Percentiles rank a stretch among this genome's conserved stretches.
phyloP scores from a whole-genome alignment of 2,329 filamentous ascomycete genomes.

The Corynespora cassiicola region DNA sequence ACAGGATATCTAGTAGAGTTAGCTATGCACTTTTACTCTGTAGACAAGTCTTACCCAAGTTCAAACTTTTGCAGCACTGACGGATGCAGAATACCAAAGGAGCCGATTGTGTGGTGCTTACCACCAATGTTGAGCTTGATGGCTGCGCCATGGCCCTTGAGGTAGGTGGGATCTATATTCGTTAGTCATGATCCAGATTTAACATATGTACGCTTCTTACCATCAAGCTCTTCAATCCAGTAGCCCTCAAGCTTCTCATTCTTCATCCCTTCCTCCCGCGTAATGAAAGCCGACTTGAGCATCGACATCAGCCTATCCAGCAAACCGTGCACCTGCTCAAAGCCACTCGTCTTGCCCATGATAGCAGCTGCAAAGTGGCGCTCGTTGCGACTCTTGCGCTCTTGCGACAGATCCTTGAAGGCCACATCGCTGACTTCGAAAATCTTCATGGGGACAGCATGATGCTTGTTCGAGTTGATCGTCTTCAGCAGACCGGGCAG shows the following conservation, averaged over 20 bases:
- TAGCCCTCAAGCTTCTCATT: conserved; percentile 72
- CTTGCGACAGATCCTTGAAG: conserved; percentile 81
- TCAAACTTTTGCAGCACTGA: conserved; percentile 93
- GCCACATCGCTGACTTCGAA: conserved; percentile 92
- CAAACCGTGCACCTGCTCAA: conserved; percentile 93
- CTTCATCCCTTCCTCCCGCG: conserved; percentile 69
- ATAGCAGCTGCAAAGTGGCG: conserved; percentile 94
- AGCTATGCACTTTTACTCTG: no score
- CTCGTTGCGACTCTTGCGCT: conserved; percentile 89
- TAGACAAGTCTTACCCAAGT: conserved; percentile 69
- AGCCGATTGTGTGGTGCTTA: conserved; percentile 79
- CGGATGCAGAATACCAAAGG: conserved; percentile 94
- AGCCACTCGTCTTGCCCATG: conserved; percentile 93
- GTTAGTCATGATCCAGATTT: conserved; percentile 14
- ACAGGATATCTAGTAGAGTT: conserved; percentile 74
- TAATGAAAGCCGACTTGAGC: conserved; percentile 83
- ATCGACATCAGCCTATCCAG: conserved; percentile 91
- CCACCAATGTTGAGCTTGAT: conserved; percentile 79
- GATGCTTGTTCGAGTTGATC: conserved; percentile 89
- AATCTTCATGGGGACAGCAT: conserved; percentile 87
- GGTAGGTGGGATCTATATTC: conserved; percentile 78
- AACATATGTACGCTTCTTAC: no score
- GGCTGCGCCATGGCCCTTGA: conserved; percentile 85
- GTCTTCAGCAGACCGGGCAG: conserved; percentile 92
- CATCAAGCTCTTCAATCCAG: conserved; percentile 92